Evolutionary conservation across 495 filamentous ascomycete species (phyloP).

Genomic region (Penicillium chermesinum): DNA sequence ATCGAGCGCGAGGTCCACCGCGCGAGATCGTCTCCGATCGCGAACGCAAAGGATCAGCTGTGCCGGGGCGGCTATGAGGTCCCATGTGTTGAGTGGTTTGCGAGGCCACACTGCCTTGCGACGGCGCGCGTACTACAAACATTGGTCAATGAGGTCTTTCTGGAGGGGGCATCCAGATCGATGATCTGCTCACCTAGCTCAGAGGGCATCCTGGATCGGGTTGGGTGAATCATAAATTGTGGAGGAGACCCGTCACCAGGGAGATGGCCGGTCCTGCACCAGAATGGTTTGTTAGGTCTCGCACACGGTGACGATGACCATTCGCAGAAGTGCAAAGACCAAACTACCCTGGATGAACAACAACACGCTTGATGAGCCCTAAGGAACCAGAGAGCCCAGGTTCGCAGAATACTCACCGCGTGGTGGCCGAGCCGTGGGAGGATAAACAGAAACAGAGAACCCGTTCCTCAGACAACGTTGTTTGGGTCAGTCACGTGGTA

Average conservation of each 20-base stretch:
- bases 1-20: constrained; percentile 62
- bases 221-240: constrained; percentile 15
- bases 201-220: constrained; percentile 19
- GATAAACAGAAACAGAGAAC: constrained; percentile 23
- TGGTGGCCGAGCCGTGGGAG: constrained; percentile 21
- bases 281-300: constrained; percentile 5
- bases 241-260: constrained; percentile 29
- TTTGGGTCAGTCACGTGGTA: constrained; percentile 23
- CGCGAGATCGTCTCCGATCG: constrained; percentile 58
- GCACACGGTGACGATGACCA: constrained; percentile 14
- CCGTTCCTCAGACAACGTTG: constrained; percentile 33
- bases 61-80: constrained; percentile 40
- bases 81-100: constrained; percentile 36
- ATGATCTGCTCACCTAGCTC: constrained; percentile 21
- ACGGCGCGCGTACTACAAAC: constrained; percentile 21
- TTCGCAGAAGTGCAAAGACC: constrained; percentile 5
- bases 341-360: constrained; percentile 1
- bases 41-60: constrained; percentile 45
- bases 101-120: constrained; percentile 29
- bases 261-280: constrained; percentile 22
- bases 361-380: background rate
- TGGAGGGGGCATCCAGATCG: background rate
- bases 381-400: constrained; percentile 5
- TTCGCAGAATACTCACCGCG: constrained; percentile 15
- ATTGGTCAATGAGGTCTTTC: constrained; percentile 1